Percentiles rank a stretch among this genome's conserved stretches.
Evolutionary conservation across 2,329 filamentous ascomycete genomes (phyloP).

Genomic region (Ophiostoma himal-ulmi): DNA sequence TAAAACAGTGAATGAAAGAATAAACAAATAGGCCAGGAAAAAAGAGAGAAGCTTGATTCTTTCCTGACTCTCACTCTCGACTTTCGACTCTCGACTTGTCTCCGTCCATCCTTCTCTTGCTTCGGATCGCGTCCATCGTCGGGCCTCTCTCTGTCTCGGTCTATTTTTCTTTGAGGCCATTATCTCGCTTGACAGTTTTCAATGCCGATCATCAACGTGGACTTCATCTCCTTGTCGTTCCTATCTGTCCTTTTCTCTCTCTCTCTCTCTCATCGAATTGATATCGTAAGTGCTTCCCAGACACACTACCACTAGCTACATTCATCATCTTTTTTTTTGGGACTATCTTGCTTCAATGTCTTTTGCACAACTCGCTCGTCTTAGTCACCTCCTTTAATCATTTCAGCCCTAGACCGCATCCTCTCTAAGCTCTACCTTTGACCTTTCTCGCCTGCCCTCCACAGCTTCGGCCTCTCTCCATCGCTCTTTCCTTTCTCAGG

Average conservation of each 20-base stretch:
- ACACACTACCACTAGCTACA: background rate
- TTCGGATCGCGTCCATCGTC: background rate
- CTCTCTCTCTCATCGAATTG: background rate
- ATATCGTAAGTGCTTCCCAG: background rate
- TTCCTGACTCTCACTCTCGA: background rate
- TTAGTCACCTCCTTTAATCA: background rate
- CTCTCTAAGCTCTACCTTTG: background rate
- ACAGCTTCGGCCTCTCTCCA: background rate
- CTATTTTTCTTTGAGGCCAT: background rate
- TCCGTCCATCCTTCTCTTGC: constrained; percentile 1
- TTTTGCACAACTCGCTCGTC: background rate
- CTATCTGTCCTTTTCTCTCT: background rate
- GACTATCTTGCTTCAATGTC: background rate
- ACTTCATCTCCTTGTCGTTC: background rate
- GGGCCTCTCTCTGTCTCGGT: background rate
- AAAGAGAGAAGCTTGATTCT: background rate
- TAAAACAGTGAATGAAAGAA: background rate
- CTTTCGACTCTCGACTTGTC: background rate
- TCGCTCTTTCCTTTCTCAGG: background rate
- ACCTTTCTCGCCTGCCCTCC: background rate
- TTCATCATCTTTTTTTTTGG: background rate
- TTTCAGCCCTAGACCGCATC: background rate
- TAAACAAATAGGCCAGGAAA: background rate
- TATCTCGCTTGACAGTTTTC: background rate
- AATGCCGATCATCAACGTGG: background rate